Evolutionary conservation across 257 asterid genomes (phyloP).

Genomic region (Ophiorrhiza pumila): DNA sequence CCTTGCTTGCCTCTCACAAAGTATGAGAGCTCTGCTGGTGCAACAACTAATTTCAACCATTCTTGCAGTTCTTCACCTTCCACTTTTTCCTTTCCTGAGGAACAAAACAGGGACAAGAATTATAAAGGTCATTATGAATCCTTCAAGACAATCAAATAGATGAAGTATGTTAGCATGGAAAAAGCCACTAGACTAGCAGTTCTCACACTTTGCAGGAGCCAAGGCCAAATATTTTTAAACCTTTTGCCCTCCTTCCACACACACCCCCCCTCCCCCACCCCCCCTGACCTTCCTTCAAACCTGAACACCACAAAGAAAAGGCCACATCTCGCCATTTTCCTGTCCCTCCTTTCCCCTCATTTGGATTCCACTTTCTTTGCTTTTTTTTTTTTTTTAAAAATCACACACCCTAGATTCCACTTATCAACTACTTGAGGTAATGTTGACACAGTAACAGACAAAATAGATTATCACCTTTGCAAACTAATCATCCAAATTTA

Average conservation of each 20-base stretch:
- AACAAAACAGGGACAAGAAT: neutral
- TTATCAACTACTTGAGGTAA: neutral
- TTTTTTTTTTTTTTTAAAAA: no score
- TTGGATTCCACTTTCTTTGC: no score
- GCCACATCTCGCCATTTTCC: neutral
- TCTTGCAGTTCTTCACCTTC: conserved; percentile 95
- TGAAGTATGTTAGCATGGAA: neutral
- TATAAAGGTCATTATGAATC: neutral
- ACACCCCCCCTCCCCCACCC: neutral
- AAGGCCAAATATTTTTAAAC: neutral
- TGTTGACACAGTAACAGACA: neutral
- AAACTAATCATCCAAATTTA: neutral
- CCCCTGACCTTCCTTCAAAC: neutral
- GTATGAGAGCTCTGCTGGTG: conserved; percentile 80
- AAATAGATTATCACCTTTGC: neutral
- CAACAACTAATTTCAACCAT: conserved; percentile 84
- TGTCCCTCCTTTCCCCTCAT: neutral
- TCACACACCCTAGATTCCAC: neutral
- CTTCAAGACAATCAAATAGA: neutral
- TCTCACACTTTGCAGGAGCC: neutral
- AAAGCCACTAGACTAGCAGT: neutral
- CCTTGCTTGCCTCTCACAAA: conserved; percentile 73
- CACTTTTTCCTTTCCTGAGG: conserved; percentile 82
- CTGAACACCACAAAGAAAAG: neutral
- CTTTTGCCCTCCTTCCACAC: neutral